Evolutionary conservation across 2,329 filamentous ascomycete genomes (phyloP).

Genomic region (Fusarium agapanthi): DNA sequence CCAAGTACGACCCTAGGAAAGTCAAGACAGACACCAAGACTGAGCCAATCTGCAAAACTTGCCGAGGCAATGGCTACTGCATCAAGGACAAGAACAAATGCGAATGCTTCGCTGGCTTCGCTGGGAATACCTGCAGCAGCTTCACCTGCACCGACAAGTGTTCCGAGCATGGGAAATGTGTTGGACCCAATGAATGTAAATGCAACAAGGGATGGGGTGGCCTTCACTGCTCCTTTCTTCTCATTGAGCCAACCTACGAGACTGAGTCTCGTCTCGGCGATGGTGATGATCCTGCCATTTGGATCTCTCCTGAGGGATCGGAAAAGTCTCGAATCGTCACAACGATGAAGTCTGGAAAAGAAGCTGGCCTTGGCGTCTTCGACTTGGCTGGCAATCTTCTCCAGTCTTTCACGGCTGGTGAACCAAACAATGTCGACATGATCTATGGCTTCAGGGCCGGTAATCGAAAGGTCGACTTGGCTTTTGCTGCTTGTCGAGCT

Average conservation of each 20-base stretch:
- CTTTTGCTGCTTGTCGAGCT: conserved; percentile 59
- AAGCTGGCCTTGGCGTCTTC: conserved; percentile 59
- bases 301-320: conserved; percentile 53
- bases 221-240: conserved; percentile 55
- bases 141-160: conserved; percentile 53
- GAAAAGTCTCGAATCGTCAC: conserved; percentile 59
- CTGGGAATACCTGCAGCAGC: conserved; percentile 46
- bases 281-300: conserved; percentile 59
- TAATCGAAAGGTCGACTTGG: conserved; percentile 55
- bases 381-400: conserved; percentile 58
- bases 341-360: conserved; percentile 59
- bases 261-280: conserved; percentile 56
- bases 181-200: conserved; percentile 52
- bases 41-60: conserved; percentile 47
- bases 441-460: conserved; percentile 59
- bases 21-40: conserved; percentile 31
- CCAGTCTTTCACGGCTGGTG: conserved; percentile 53
- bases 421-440: conserved; percentile 65
- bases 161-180: conserved; percentile 52
- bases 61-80: conserved; percentile 52
- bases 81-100: conserved; percentile 43
- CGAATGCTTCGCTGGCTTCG: conserved; percentile 55
- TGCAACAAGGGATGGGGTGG: conserved; percentile 56
- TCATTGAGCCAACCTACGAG: conserved; percentile 52
- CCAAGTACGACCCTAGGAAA: conserved; percentile 49